A percentile compares a stretch with the other conserved stretches of the same genome.
Evolutionary conservation across 176 grass and related monocot species (phyloP).

Genomic region (Carex littledalei): DNA sequence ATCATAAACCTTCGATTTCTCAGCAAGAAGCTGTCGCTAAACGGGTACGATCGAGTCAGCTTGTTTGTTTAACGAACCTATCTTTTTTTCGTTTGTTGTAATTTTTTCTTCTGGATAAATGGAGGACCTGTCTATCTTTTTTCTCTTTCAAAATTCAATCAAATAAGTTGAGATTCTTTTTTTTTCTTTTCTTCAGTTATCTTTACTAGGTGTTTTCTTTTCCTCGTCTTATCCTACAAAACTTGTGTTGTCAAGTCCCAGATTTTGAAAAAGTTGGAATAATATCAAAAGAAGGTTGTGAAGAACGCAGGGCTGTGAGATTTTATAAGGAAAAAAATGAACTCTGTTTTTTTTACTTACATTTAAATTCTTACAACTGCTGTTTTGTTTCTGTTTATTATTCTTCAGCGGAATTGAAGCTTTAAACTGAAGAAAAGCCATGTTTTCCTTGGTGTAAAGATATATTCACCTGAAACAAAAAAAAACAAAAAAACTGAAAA

Average conservation of each 20-base stretch:
- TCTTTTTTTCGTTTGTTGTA: neutral
- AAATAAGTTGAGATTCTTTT: too few relatives aligned
- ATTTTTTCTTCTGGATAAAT: neutral
- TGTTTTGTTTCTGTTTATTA: neutral
- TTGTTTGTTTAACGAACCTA: too few relatives aligned
- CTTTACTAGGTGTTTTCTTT: neutral
- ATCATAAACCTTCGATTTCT: neutral
- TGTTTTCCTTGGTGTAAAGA: neutral
- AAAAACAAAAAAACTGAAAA: neutral
- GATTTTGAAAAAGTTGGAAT: neutral
- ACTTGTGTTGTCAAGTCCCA: too few relatives aligned
- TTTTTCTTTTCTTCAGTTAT: neutral
- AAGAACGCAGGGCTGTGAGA: neutral
- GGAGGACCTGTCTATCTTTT: neutral
- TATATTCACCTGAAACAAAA: neutral
- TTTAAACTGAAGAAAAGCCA: neutral
- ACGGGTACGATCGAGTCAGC: constrained; percentile 25
- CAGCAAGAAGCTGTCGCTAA: constrained; percentile 38
- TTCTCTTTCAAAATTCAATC: too few relatives aligned
- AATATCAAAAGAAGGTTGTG: neutral
- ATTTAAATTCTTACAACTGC: neutral
- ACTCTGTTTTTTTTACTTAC: neutral
- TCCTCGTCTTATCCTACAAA: too few relatives aligned
- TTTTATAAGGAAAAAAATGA: neutral
- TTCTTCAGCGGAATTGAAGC: neutral